Percentiles rank a stretch among this genome's conserved stretches.
Evolutionary conservation across 1,284 basidiomycete species (phyloP).

Genomic region (Sphaerobolus stellatus): DNA sequence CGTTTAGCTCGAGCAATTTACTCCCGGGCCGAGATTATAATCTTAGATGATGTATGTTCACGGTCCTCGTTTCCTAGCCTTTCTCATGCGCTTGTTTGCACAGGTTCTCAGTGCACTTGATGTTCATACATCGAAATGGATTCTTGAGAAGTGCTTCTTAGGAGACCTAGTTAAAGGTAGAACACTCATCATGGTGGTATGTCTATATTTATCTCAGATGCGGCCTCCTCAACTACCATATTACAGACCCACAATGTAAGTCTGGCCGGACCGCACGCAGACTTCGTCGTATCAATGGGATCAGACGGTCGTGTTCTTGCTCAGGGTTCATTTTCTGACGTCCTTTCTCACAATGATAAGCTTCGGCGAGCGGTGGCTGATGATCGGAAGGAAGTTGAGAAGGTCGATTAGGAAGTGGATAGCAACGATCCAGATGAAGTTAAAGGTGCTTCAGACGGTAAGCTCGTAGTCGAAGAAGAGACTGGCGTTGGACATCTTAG

Average conservation of each 20-base stretch:
- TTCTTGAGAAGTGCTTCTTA: conserved; percentile 43
- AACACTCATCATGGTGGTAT: conserved; percentile 42
- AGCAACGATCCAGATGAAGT: too few relatives aligned
- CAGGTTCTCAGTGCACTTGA: conserved; percentile 42
- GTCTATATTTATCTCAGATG: conserved; percentile 11
- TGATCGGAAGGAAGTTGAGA: conserved; percentile 22
- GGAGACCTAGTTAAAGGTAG: conserved; percentile 41
- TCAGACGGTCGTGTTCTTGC: conserved; percentile 25
- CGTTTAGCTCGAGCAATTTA: conserved; percentile 44
- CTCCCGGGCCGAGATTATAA: conserved; percentile 34
- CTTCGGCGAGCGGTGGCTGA: conserved; percentile 20
- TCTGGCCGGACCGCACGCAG: conserved; percentile 39
- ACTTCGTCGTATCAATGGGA: conserved; percentile 38
- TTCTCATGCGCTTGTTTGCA: not conserved
- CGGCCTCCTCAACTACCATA: not conserved
- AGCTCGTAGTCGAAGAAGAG: conserved; percentile 42
- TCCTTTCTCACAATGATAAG: conserved; percentile 24
- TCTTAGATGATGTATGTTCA: conserved; percentile 34
- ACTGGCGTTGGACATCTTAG: conserved; percentile 40
- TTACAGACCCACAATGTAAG: conserved; percentile 41
- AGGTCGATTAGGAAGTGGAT: conserved; percentile 17
- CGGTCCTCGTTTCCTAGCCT: not conserved
- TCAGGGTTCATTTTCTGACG: conserved; percentile 22
- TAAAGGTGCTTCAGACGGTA: conserved; percentile 26
- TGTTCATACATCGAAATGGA: conserved; percentile 45